Evolutionary conservation across 208 protist species (phyloP).

Genomic region (Crithidia brevicula): DNA sequence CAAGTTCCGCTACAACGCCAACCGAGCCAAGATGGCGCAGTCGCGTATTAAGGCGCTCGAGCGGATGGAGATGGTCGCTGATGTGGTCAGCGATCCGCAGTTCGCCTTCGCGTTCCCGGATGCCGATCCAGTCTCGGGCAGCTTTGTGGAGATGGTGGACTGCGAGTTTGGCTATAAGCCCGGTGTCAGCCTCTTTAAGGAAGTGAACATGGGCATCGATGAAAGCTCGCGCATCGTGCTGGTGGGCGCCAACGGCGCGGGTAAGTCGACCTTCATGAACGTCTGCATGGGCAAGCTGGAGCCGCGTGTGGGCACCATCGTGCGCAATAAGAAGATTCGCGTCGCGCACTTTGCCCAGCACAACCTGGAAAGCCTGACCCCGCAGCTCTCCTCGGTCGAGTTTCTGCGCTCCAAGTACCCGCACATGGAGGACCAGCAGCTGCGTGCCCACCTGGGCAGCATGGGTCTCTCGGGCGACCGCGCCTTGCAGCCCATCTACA

Average conservation of each 20-base stretch:
- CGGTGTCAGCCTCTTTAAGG: conserved; percentile 82
- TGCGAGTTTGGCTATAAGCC: conserved; percentile 94
- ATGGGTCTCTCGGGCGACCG: conserved; percentile 92
- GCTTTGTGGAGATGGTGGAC: conserved; percentile 88
- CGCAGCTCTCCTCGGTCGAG: conserved; percentile 92
- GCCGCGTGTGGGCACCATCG: conserved; percentile 78
- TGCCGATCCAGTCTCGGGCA: conserved; percentile 76
- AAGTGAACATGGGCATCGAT: conserved; percentile 93
- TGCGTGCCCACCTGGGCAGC: conserved; percentile 92
- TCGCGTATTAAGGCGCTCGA: conserved; percentile 95
- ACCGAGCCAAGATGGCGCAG: conserved; percentile 93
- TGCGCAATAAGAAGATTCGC: conserved; percentile 88
- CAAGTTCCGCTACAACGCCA: conserved; percentile 92
- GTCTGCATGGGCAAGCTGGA: conserved; percentile 84
- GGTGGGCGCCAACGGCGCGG: conserved; percentile 92
- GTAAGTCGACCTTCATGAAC: conserved; percentile 97
- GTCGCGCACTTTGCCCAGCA: conserved; percentile 95
- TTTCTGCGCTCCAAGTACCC: conserved; percentile 89
- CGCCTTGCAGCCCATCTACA: conserved; percentile 92
- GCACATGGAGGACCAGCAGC: conserved; percentile 72
- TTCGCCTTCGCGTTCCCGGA: conserved; percentile 94
- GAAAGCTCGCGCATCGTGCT: conserved; percentile 90
- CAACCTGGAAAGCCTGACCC: conserved; percentile 92
- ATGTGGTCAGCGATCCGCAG: conserved; percentile 87
- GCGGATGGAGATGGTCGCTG: conserved; percentile 88